Evolutionary conservation across 495 filamentous ascomycete genomes (phyloP), one percentile per base, ranked within the genome.

Genomic region (Penicillium pancosmium): DNA sequence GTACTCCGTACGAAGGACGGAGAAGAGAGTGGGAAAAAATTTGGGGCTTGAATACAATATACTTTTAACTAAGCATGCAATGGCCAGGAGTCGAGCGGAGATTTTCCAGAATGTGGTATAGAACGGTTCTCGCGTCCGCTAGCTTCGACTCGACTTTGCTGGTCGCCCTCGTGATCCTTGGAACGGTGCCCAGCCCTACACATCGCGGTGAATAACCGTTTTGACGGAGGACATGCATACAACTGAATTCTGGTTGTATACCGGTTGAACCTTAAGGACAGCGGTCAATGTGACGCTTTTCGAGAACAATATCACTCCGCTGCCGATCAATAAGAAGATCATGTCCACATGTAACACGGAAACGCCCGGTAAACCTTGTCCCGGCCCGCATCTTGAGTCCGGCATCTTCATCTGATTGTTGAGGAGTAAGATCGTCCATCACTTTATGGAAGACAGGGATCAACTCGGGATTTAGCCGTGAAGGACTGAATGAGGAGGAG

Each of bases 61-160:
- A 61, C 40, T 69, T 67, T 62, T 47, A 18, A 36, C 59, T 61
- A 61, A 48, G 46, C 50, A 50, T 23, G 56, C 27, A 41, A 43
- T 33, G 31, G 50, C 16, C 54, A 35, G 51, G 36, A 56, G 50
- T 15, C 8, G 40, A 35, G 18, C 67, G 67, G 67, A 66, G 65
- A 43, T 63, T 59, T 70, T 70, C 54, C 67, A 63, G 62, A 65
- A 68, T 63, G 43, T 44, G 65, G 67, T 50, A 59, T 68, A 68
- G 67, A 59, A 61, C 59, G 47, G 38, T 8, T 41, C 57, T 52
- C 18, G 51, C 35, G 48, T 59, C 50, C 66, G 36, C 55, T 68
- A 63, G 49, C 53, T 40, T 43, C 36, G 62, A 35, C 52, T 34
- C 43, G 12, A 19, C 12, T 15, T 16, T 16, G 40, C 6, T 18